Percentiles rank a stretch among this genome's conserved stretches.
Evolutionary conservation across 768 basidiomycete species (phyloP).

Genomic region (Hericium coralloides): DNA sequence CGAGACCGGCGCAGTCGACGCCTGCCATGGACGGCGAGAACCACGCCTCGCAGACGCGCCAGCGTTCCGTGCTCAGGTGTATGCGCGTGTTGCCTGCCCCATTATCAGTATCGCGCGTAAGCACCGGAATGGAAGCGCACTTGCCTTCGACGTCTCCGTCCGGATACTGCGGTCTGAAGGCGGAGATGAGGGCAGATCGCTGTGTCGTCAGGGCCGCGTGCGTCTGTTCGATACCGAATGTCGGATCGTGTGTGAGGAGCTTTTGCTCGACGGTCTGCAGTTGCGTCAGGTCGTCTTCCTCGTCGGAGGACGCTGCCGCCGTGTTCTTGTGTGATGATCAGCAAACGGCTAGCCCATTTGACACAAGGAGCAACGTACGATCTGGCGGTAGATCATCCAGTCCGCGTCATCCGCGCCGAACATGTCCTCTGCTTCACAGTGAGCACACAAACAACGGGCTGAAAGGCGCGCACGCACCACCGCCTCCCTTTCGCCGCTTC

Average conservation of each 20-base stretch:
- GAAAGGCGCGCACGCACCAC: slow-evolving; percentile 39
- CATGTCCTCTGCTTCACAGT: slow-evolving; percentile 59
- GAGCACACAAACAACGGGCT: neutral
- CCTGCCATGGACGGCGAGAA: slow-evolving; percentile 94
- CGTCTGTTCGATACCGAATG: slow-evolving; percentile 75
- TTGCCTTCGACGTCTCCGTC: slow-evolving; percentile 64
- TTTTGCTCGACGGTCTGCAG: slow-evolving; percentile 72
- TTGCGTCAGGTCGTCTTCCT: slow-evolving; percentile 75
- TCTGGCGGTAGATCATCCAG: slow-evolving; percentile 97
- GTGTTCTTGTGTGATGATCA: slow-evolving; percentile 47
- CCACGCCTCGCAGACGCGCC: slow-evolving; percentile 86
- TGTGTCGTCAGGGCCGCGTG: slow-evolving; percentile 69
- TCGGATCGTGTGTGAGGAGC: slow-evolving; percentile 74
- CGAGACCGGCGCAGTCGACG: slow-evolving; percentile 86
- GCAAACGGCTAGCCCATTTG: neutral
- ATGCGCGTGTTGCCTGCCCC: slow-evolving; percentile 57
- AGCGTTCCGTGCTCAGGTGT: slow-evolving; percentile 85
- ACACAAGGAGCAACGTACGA: slow-evolving; percentile 40
- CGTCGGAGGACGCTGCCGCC: slow-evolving; percentile 68
- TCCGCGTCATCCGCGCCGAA: slow-evolving; percentile 95
- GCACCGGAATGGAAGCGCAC: neutral
- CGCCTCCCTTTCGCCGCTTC: slow-evolving; percentile 77
- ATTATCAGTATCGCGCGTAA: neutral
- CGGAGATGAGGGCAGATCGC: slow-evolving; percentile 76
- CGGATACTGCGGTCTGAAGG: slow-evolving; percentile 74